Evolutionary conservation across 345 rosid genomes (phyloP).

Genomic region (Psidium guajava): DNA sequence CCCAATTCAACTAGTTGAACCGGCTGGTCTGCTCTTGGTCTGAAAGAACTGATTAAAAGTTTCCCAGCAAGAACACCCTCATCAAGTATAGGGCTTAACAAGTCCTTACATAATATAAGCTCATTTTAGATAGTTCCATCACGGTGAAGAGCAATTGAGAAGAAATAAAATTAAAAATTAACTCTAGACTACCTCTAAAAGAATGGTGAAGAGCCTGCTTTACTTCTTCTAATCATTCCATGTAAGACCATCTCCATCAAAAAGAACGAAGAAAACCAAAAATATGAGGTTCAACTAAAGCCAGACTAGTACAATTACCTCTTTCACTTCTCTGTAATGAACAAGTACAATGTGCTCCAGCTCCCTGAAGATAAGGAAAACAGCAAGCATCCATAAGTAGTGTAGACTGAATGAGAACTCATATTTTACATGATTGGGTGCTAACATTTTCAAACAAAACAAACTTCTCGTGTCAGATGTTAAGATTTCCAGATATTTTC

Average conservation of each 20-base stretch:
- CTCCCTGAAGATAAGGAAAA: conserved; percentile 38
- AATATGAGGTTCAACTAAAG: background rate
- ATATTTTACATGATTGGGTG: background rate
- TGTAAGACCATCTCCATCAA: background rate
- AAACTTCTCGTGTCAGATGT: background rate
- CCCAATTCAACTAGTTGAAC: too few species aligned
- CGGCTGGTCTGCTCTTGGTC: too few species aligned
- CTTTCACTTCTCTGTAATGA: conserved; percentile 79
- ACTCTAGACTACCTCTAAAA: background rate
- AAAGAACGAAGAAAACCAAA: background rate
- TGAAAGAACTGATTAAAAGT: too few species aligned
- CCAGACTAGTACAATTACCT: conserved; percentile 27
- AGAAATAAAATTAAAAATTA: background rate
- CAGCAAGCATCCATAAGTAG: background rate
- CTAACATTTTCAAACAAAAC: background rate
- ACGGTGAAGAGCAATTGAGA: background rate
- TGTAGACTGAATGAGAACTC: background rate
- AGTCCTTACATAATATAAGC: background rate
- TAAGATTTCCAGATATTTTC: background rate
- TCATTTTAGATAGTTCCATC: background rate
- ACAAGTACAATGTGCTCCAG: conserved; percentile 74
- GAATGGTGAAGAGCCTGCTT: background rate
- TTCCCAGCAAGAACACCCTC: background rate
- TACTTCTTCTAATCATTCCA: background rate
- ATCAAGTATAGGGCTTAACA: background rate